Percentiles rank a stretch among this genome's conserved stretches.
phyloP scores from a whole-genome alignment of 345 rosid species.

The Eucalyptus leucophloia region DNA sequence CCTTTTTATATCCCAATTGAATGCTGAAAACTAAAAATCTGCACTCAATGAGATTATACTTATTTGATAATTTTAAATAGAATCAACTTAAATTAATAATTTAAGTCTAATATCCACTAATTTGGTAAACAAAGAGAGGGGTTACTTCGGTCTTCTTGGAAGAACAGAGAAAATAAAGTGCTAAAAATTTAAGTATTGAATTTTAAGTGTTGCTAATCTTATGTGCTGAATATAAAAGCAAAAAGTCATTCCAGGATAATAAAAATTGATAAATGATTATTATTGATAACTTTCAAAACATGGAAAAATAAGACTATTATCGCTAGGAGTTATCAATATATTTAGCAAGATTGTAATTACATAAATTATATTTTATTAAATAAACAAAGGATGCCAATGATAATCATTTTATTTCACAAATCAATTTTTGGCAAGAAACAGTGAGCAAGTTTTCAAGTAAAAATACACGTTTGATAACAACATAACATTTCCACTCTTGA shows the following conservation, averaged over 20 bases:
- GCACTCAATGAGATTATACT: background rate
- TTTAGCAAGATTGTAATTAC: background rate
- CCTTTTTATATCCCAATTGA: background rate
- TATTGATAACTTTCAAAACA: background rate
- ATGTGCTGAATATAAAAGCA: background rate
- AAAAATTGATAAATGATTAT: background rate
- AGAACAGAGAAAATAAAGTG: background rate
- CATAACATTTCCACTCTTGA: rapidly evolving
- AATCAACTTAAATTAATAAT: background rate
- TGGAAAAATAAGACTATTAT: background rate
- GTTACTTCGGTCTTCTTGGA: background rate
- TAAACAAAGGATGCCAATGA: background rate
- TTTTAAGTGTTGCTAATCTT: background rate
- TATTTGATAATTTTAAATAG: background rate
- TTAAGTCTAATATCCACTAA: background rate
- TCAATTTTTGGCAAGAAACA: no score
- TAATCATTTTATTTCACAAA: no score
- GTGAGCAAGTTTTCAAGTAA: rapidly evolving
- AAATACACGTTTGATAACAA: no score
- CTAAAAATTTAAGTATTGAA: background rate
- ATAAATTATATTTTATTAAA: background rate
- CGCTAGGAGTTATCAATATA: background rate
- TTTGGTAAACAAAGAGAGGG: background rate
- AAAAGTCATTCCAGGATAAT: background rate
- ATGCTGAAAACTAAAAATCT: background rate